Conservation (phyloP, 257 asterid genomes). For the Nicotiana otophora region DNA sequence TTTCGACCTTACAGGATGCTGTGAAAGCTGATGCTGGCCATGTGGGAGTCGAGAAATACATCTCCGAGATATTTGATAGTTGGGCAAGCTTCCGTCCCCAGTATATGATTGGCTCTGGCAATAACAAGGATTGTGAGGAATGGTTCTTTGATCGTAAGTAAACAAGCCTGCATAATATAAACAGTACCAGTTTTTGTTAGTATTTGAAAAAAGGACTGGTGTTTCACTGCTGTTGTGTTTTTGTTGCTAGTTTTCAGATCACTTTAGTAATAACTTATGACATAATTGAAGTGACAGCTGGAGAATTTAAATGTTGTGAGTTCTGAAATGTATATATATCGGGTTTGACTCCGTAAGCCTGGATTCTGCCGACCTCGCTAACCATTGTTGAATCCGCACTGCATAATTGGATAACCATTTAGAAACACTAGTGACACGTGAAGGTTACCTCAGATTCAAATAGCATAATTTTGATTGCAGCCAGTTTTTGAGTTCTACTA, state of each 20-base stretch:
- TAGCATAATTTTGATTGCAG: not conserved
- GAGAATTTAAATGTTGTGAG: too few species aligned
- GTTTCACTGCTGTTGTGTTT: not conserved
- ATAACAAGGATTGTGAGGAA: slow-evolving; percentile 96
- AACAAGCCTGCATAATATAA: not conserved
- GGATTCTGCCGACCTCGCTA: too few species aligned
- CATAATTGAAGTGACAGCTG: not conserved
- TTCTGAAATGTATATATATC: too few species aligned
- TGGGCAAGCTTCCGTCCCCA: slow-evolving; percentile 95
- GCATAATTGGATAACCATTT: not conserved
- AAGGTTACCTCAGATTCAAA: not conserved
- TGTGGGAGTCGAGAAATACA: slow-evolving; percentile 80
- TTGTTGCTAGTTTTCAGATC: too few species aligned
- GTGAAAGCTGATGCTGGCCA: slow-evolving; percentile 95
- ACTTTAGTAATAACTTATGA: not conserved
- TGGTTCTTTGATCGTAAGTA: slow-evolving; percentile 96
- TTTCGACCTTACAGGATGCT: slow-evolving; percentile 46
- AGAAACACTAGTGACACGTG: not conserved
- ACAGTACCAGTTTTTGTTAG: not conserved
- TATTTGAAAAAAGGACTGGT: not conserved
- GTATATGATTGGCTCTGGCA: slow-evolving; percentile 95
- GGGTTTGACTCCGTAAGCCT: too few species aligned
- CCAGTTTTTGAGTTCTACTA: not conserved
- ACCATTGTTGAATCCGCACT: too few species aligned
- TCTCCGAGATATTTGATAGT: slow-evolving; percentile 53